A percentile compares a stretch with the other conserved stretches of the same genome.
These are phyloP conservation scores for Metschnikowia similis DNA, from an alignment of 805 yeast species.

Conservation along the genomic window DNA sequence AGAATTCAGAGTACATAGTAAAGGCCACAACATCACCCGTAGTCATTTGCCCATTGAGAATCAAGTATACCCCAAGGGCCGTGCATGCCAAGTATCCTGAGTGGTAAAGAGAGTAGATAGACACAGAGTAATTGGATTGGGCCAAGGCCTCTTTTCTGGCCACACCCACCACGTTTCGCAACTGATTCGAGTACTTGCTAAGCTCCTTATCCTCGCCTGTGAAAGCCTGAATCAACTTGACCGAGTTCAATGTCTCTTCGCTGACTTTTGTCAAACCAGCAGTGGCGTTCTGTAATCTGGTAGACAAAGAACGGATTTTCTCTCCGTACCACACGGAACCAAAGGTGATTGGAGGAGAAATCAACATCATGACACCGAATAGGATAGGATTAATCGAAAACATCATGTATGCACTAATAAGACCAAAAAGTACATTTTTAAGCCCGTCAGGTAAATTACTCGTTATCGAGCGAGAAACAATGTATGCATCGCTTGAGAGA, in stretches of 20 bases:
- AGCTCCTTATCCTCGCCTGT: slow-evolving; percentile 42
- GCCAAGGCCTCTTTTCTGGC: slow-evolving; percentile 44
- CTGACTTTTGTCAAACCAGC: slow-evolving; percentile 42
- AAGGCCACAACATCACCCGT: slow-evolving; percentile 46
- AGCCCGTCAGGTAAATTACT: slow-evolving; percentile 43
- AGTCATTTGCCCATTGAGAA: slow-evolving; percentile 41
- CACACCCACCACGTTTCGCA: slow-evolving; percentile 38
- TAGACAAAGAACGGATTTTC: slow-evolving; percentile 37
- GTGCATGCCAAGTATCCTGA: slow-evolving; percentile 41
- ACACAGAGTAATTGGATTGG: slow-evolving; percentile 41
- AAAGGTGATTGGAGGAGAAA: slow-evolving; percentile 43
- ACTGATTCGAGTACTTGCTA: slow-evolving; percentile 33
- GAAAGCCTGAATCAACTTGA: slow-evolving; percentile 41
- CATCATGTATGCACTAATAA: slow-evolving; percentile 43
- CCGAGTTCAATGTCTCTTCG: slow-evolving; percentile 42
- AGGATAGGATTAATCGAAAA: slow-evolving; percentile 38
- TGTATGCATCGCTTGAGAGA: slow-evolving; percentile 43
- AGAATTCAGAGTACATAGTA: slow-evolving; percentile 43
- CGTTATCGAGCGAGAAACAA: slow-evolving; percentile 42
- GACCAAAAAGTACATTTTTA: slow-evolving; percentile 39
- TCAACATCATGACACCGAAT: slow-evolving; percentile 41
- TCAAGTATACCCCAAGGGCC: slow-evolving; percentile 40
- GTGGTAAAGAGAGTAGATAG: slow-evolving; percentile 40
- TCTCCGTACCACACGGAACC: slow-evolving; percentile 46
- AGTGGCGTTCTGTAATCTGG: slow-evolving; percentile 40